Base-by-base conservation (phyloP, 495 filamentous ascomycete species). In the Sordaria brevicollis region DNA sequence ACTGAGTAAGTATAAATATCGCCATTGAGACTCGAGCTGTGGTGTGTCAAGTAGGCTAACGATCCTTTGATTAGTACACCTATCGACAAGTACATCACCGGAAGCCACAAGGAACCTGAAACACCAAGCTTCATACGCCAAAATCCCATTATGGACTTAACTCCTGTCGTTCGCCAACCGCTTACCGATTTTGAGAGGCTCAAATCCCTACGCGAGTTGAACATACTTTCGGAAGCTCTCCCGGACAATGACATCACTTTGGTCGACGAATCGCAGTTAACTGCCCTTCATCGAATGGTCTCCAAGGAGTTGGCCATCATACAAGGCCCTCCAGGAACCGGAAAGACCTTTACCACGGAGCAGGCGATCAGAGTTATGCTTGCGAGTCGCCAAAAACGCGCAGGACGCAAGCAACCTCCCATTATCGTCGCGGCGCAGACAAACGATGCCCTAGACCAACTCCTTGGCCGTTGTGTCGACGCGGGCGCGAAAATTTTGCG, bases 261-360 rank as follows among this genome's bases (percentile, higher is more conserved):
- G 10, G 79, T 96, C 15, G 93, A 96, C 75, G 74, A 79, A 3
- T 90, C 90, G 0, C 93, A 97, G 76, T 83, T 88, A 62, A 75
- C 76, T 5, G 93, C 90, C 11, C 81, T 96, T 0, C 82, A 85
- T 33, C 82, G 88, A 0, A 93, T 96, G 8, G 75, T 97, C 8
- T 90, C 90, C 0, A 92, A 89, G 66, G 83, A 85, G 39, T 73
- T 99, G 1, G 86, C 92, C 3, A 90, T 99, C 39, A 81, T 97
- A 0, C 94, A 97, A 80, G 94, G 94, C 0, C 94, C 94, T 8
- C 94, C 94, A 4, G 94, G 94, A 1, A 97, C 94, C 2, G 94
- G 94, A 13, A 96, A 96, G 74, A 96, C 93, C 0, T 88, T 88
- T 71, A 88, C 92, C 0, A 94, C 92, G 0, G 85, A 94, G 1